Percentiles rank a stretch among this genome's conserved stretches.
phyloP scores from a whole-genome alignment of 2,329 filamentous ascomycete genomes.

The Aureobasidium sp. region DNA sequence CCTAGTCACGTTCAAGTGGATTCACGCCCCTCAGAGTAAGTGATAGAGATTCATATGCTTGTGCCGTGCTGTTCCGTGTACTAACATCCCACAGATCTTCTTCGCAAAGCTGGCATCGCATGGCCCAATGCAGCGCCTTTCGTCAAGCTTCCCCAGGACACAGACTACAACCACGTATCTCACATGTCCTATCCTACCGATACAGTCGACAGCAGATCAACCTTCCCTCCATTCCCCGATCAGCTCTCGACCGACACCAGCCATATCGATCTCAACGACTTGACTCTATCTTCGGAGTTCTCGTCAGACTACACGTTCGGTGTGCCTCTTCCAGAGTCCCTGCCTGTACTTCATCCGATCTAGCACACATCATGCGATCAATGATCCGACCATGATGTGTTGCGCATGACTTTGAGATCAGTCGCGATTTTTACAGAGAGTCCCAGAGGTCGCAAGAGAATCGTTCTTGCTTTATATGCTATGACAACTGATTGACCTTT shows the following conservation, averaged over 20 bases:
- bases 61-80: slow-evolving; percentile 1
- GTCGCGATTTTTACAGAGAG: not conserved
- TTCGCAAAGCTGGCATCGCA: slow-evolving; percentile 78
- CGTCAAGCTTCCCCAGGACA: slow-evolving; percentile 70
- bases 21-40: slow-evolving; percentile 82
- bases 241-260: not conserved
- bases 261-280: slow-evolving; percentile 25
- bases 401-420: slow-evolving; percentile 9
- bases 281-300: slow-evolving; percentile 22
- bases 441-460: not conserved
- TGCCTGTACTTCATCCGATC: not conserved
- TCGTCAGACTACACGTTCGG: slow-evolving; percentile 18
- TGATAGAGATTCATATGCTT: slow-evolving; percentile 18
- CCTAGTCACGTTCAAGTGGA: slow-evolving; percentile 82
- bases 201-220: not conserved
- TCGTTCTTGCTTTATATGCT: not conserved
- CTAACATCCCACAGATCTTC: slow-evolving; percentile 63
- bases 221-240: not conserved
- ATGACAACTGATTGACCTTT: not conserved
- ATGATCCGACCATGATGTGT: slow-evolving; percentile 32
- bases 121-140: slow-evolving; percentile 71
- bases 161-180: slow-evolving; percentile 10
- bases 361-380: slow-evolving; percentile 33
- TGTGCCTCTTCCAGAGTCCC: not conserved
- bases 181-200: slow-evolving; percentile 28